phyloP scores from a whole-genome alignment of 1,284 basidiomycete genomes.

The Ceratorhiza oryzae-sativae region DNA sequence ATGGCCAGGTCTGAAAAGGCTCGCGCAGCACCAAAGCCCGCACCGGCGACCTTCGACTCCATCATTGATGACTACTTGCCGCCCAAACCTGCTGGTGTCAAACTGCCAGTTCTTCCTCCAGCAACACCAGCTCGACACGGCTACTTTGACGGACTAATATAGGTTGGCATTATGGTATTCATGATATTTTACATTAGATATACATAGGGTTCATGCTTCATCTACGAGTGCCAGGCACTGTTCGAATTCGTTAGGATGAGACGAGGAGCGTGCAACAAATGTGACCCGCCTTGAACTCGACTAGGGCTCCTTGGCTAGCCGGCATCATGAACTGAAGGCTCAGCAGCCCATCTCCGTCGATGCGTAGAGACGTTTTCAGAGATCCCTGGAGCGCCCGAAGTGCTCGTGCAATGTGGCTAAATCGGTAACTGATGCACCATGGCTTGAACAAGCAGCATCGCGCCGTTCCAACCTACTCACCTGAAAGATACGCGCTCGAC shows the following conservation, averaged over 20 bases:
- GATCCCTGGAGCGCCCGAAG: slow-evolving; percentile 78
- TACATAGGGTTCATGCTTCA: slow-evolving; percentile 4
- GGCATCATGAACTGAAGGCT: slow-evolving; percentile 90
- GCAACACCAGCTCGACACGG: slow-evolving; percentile 7
- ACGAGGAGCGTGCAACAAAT: neutral
- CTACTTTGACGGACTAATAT: slow-evolving; percentile 33
- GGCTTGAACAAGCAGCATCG: slow-evolving; percentile 3
- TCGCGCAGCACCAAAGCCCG: slow-evolving; percentile 50
- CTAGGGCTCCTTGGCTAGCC: slow-evolving; percentile 66
- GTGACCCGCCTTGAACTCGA: slow-evolving; percentile 81
- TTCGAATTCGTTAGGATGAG: neutral
- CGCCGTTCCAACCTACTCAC: slow-evolving; percentile 53
- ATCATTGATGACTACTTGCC: slow-evolving; percentile 74
- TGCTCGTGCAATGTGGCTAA: slow-evolving; percentile 72
- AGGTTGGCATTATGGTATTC: slow-evolving; percentile 7
- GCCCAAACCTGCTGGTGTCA: slow-evolving; percentile 43
- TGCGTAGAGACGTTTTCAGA: slow-evolving; percentile 84
- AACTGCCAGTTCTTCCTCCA: slow-evolving; percentile 24
- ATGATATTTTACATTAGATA: neutral
- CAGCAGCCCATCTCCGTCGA: slow-evolving; percentile 79
- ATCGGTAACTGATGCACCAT: slow-evolving; percentile 70
- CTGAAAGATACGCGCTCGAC: slow-evolving; percentile 70
- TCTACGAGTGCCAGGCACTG: slow-evolving; percentile 37
- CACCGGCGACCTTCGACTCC: slow-evolving; percentile 67
- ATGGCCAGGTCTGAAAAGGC: slow-evolving; percentile 27